phyloP scores from a whole-genome alignment of 2,329 filamentous ascomycete genomes.

The Aspergillus amoenus region DNA sequence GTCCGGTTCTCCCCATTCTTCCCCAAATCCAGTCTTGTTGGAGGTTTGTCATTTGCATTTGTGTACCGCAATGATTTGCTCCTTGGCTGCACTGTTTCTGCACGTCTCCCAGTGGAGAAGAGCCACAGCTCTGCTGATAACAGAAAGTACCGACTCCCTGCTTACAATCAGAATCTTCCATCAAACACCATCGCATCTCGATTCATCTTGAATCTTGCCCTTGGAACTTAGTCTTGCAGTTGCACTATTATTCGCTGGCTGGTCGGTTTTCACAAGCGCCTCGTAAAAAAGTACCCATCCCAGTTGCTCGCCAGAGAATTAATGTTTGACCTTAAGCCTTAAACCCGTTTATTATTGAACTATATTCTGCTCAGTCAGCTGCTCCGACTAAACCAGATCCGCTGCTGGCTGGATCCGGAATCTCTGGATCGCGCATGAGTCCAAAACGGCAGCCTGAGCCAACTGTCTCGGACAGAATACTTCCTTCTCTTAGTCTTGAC shows the following conservation, averaged over 20 bases:
- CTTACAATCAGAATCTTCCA: background rate
- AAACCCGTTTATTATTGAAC: background rate
- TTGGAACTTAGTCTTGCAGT: background rate
- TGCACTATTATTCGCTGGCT: background rate
- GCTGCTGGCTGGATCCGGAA: background rate
- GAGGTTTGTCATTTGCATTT: constrained; percentile 14
- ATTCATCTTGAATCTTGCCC: background rate
- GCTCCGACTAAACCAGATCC: background rate
- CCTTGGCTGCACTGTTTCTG: constrained; percentile 15
- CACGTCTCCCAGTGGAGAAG: constrained; percentile 17
- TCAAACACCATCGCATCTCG: background rate
- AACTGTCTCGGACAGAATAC: too few relatives aligned
- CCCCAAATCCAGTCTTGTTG: constrained; percentile 5
- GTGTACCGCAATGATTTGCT: constrained; percentile 23
- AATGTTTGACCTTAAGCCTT: background rate
- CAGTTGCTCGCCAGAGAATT: background rate
- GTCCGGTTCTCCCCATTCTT: background rate
- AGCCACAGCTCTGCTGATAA: constrained; percentile 17
- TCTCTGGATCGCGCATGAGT: constrained; percentile 9
- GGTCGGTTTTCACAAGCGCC: background rate
- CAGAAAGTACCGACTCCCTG: constrained; percentile 12
- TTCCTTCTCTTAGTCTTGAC: too few relatives aligned
- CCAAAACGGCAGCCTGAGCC: constrained; percentile 10
- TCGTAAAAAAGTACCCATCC: background rate
- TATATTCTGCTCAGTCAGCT: background rate